Evolutionary conservation across 768 basidiomycete genomes (phyloP).

Genomic region (Lactarius quietus): DNA sequence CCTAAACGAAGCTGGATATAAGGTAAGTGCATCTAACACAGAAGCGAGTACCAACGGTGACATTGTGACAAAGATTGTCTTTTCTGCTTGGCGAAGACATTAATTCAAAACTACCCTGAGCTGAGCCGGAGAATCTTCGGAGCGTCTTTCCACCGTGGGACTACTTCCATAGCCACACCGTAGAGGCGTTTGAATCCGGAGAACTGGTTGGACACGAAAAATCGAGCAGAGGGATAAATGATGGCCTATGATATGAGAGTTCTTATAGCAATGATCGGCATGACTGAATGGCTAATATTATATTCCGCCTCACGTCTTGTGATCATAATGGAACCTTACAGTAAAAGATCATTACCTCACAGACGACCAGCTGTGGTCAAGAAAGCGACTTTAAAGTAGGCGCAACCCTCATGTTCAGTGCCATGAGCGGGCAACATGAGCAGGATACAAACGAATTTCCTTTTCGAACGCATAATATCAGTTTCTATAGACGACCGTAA

Average conservation of each 20-base stretch:
- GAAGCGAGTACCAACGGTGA: background rate
- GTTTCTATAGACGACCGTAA: constrained; percentile 16
- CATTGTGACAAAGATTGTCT: constrained; percentile 51
- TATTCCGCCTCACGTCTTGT: no score
- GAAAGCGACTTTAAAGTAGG: no score
- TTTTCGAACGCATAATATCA: no score
- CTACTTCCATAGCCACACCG: constrained; percentile 25
- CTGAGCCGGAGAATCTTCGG: constrained; percentile 59
- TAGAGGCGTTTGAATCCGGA: constrained; percentile 24
- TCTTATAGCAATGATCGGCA: background rate
- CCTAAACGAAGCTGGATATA: constrained; percentile 68
- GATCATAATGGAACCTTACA: no score
- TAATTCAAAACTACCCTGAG: constrained; percentile 59
- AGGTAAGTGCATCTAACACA: constrained; percentile 41
- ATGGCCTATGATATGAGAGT: background rate
- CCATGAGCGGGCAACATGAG: no score
- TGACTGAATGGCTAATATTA: background rate
- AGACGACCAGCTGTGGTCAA: no score
- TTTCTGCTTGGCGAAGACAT: constrained; percentile 56
- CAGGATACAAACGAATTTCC: no score
- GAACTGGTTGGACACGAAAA: constrained; percentile 2
- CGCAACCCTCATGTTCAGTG: no score
- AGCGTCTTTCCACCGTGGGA: constrained; percentile 59
- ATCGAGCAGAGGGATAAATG: background rate
- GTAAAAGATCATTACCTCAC: no score